Evolutionary conservation across 306 rosid species (phyloP).

Genomic region (Prunus fruticosa): DNA sequence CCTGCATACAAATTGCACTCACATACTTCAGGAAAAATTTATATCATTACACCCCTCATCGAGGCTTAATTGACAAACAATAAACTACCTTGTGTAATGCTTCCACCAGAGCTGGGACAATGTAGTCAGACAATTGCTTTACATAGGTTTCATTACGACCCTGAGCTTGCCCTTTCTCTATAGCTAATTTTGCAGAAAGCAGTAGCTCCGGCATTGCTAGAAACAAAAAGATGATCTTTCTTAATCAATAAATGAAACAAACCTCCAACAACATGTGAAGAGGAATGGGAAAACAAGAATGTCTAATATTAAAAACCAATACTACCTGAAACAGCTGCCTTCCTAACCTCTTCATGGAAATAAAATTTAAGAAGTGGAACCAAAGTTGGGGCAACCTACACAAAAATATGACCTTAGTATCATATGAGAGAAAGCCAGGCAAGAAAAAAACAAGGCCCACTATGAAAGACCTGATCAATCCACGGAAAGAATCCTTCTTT

Average conservation of each 20-base stretch:
- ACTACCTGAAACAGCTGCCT: slow-evolving; percentile 97
- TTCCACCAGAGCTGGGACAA: slow-evolving; percentile 92
- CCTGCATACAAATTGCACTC: slow-evolving; percentile 53
- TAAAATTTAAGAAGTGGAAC: slow-evolving; percentile 97
- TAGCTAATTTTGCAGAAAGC: slow-evolving; percentile 90
- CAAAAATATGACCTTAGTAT: slow-evolving; percentile 7
- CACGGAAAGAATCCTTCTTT: slow-evolving; percentile 99
- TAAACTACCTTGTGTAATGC: slow-evolving; percentile 81
- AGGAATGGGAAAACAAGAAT: slow-evolving; percentile 6
- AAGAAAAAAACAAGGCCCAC: slow-evolving; percentile 9
- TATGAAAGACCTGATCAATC: slow-evolving; percentile 86
- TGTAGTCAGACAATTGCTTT: slow-evolving; percentile 83
- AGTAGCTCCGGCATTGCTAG: slow-evolving; percentile 96
- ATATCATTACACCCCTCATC: not conserved
- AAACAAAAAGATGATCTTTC: slow-evolving; percentile 1
- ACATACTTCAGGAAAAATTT: slow-evolving; percentile 17
- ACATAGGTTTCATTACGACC: slow-evolving; percentile 83
- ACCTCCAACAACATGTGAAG: slow-evolving; percentile 2
- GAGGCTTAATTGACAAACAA: not conserved
- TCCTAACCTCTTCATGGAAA: slow-evolving; percentile 97
- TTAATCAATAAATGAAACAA: not conserved
- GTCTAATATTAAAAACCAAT: not conserved
- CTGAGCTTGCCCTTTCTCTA: slow-evolving; percentile 91
- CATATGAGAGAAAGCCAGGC: not conserved
- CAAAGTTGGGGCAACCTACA: slow-evolving; percentile 88